Evolutionary conservation across 1,139 yeast genomes (phyloP).

Genomic region (Yamadazyma mexicana): DNA sequence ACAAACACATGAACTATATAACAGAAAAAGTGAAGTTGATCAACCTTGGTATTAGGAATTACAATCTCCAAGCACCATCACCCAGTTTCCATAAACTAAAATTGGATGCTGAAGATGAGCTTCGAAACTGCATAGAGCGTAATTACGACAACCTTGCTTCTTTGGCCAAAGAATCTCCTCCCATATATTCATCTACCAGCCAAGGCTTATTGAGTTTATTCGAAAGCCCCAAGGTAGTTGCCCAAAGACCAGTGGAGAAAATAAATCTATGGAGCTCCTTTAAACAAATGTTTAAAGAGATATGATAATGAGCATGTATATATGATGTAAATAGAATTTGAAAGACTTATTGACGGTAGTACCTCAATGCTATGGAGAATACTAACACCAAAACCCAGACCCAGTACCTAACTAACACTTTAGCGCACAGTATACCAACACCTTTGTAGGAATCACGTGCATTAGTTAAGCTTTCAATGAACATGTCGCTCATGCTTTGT

Average conservation of each 20-base stretch:
- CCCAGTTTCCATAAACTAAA: slow-evolving; percentile 68
- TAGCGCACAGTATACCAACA: slow-evolving; percentile 10
- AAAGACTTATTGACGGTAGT: not conserved
- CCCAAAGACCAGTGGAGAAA: slow-evolving; percentile 22
- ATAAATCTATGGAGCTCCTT: slow-evolving; percentile 35
- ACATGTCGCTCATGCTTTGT: slow-evolving; percentile 58
- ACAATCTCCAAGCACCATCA: slow-evolving; percentile 79
- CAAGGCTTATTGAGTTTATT: slow-evolving; percentile 17
- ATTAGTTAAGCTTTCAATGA: slow-evolving; percentile 28
- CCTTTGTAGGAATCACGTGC: slow-evolving; percentile 15
- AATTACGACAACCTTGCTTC: slow-evolving; percentile 13
- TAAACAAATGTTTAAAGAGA: slow-evolving; percentile 28
- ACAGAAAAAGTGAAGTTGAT: slow-evolving; percentile 45
- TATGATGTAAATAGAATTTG: not conserved
- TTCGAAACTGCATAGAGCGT: slow-evolving; percentile 22
- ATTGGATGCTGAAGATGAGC: slow-evolving; percentile 52
- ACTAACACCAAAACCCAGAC: slow-evolving; percentile 7
- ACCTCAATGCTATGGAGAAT: not conserved
- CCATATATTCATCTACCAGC: slow-evolving; percentile 9
- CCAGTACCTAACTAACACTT: slow-evolving; percentile 2
- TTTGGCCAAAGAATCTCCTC: slow-evolving; percentile 7
- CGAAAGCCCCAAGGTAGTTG: slow-evolving; percentile 14
- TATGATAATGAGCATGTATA: not conserved
- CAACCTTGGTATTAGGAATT: slow-evolving; percentile 64
- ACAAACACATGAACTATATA: slow-evolving; percentile 30